Evolutionary conservation across 805 yeast genomes (phyloP), one percentile per base, ranked within the genome.

Genomic region (Candida nanaspora): DNA sequence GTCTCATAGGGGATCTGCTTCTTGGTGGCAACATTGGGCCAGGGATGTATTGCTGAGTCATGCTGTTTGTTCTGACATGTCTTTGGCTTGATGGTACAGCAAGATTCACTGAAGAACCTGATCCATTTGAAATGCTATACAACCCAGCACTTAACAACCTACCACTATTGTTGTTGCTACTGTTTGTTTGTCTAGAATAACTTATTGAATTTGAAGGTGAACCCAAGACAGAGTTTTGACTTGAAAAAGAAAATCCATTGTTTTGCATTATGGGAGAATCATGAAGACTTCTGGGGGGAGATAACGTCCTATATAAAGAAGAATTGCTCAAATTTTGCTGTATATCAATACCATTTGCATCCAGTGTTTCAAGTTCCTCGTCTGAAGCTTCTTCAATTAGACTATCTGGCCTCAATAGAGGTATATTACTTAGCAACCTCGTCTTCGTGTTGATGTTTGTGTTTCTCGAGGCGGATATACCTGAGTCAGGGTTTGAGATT

Each of bases 1-100:
- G 45, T 23, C 61, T 41, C 6, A 47, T 44, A 2, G 63, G 61
- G 7, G 61, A 55, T 16, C 50, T 41, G 1, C 54, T 39, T 28
- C 55, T 40, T 6, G 48, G 58, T 30, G 45, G 57, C 16, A 41
- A 41, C 22, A 38, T 16, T 23, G 52, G 48, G 7, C 49, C 49
- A 2, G 60, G 60, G 10, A 46, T 46, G 39, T 55, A 54, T 15
- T 46, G 46, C 3, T 46, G 37, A 2, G 52, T 41, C 10, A 50
- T 44, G 19, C 50, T 48, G 26, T 44, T 50, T 10, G 49, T 32
- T 28, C 51, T 41, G 9, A 33, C n/a, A 37, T 53, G 51, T 10
- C 32, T n/a, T n/a, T 41, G 7, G 40, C 29, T 22, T 33, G 27
- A 5, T 4, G 42, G 25, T 28, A 33, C 14, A 40, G 43, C 1